Evolutionary conservation across 768 basidiomycete species (phyloP), one percentile per base, ranked within the genome.

Genomic region (Podaxis sp.): DNA sequence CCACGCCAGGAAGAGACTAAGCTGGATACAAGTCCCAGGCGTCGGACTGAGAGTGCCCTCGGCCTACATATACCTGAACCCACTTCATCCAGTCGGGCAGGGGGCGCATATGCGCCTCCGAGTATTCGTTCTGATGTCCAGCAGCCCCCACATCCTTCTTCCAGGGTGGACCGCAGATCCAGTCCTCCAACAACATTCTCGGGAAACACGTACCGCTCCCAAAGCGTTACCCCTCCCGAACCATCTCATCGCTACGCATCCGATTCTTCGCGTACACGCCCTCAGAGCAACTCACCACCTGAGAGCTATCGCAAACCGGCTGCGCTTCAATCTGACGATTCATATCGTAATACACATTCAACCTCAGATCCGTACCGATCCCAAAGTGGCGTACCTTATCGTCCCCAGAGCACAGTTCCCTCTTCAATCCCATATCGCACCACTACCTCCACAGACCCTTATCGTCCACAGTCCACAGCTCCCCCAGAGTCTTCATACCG

Each of bases 401-500:
- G 48, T n/a, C 26, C 61, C n/a, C 44, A 63, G 33, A 51, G 61
- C 55, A 52, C 61, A 19, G 61, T 24, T 49, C 40, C 46, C 2
- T 30, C 60, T 46, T 5, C 33, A 15, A 52, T 17, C 33, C 5
- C 22, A 9, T 49, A 49, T 48, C 44, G 54, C 17, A 26, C 33
- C 3, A 12, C 54, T 39, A 39, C 11, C 30, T n/a, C 53, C 28
- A n/a, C 53, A 6, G 61, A 62, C n/a, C 42, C 53, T 30, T 57
- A 63, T 40, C 61, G 61, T 40, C 7, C 54, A 24, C 61, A 63
- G 48, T 57, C 61, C 44, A 63, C 61, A 12, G 54, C 48, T 36
- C 61, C 61, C 36, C 61, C 52, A 30, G 60, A 61, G 19, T 44
- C n/a, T 38, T 22, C 61, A 28, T 54, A 62, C n/a, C 61, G 61